phyloP scores from a whole-genome alignment of 1,284 basidiomycete genomes.

The Puccinia coronata region DNA sequence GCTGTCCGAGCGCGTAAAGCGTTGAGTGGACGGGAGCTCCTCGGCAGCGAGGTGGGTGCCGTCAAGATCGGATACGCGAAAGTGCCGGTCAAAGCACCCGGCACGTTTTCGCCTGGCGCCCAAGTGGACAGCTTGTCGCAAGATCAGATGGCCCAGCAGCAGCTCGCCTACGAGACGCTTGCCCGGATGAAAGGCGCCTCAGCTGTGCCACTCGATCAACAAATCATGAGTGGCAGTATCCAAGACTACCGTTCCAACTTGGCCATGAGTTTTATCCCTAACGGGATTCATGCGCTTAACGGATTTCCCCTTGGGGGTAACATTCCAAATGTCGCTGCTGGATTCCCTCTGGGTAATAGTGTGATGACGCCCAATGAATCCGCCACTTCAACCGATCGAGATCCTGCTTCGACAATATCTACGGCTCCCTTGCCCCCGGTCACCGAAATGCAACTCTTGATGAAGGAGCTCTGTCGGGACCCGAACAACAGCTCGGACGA shows the following conservation, averaged over 20 bases:
- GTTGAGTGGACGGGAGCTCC: slow-evolving; percentile 87
- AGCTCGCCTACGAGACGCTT: slow-evolving; percentile 67
- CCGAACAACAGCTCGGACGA: background rate
- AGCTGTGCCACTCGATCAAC: slow-evolving; percentile 83
- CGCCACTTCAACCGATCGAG: slow-evolving; percentile 5
- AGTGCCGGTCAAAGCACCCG: slow-evolving; percentile 72
- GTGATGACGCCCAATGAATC: slow-evolving; percentile 6
- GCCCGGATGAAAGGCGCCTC: slow-evolving; percentile 80
- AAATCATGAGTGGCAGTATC: slow-evolving; percentile 80
- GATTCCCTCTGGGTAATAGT: slow-evolving; percentile 8
- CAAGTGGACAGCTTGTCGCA: slow-evolving; percentile 53
- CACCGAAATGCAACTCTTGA: slow-evolving; percentile 45
- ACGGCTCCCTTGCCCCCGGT: slow-evolving; percentile 28
- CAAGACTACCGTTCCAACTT: slow-evolving; percentile 93
- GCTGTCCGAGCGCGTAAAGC: slow-evolving; percentile 92
- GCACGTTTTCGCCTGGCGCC: slow-evolving; percentile 51
- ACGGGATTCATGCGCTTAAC: slow-evolving; percentile 69
- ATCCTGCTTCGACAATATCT: slow-evolving; percentile 2
- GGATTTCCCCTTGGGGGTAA: slow-evolving; percentile 30
- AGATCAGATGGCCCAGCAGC: slow-evolving; percentile 61
- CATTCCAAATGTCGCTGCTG: background rate
- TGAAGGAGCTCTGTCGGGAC: slow-evolving; percentile 31
- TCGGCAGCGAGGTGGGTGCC: slow-evolving; percentile 91
- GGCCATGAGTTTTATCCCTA: slow-evolving; percentile 81
- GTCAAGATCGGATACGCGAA: slow-evolving; percentile 96